Base-by-base conservation (phyloP, 2,329 filamentous ascomycete species). In the Pyricularia sp. region DNA sequence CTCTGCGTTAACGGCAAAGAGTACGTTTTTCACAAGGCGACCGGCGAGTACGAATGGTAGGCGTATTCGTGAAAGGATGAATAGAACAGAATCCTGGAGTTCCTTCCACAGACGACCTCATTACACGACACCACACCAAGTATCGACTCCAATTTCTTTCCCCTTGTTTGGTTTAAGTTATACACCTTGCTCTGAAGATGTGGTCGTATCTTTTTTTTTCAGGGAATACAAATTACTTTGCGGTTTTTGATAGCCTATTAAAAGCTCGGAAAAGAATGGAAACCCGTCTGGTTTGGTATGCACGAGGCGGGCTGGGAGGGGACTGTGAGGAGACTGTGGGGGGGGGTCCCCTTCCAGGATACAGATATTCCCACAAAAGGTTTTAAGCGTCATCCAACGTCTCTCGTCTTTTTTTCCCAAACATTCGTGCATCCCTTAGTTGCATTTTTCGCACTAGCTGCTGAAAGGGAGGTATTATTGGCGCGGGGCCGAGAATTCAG, bases 41-140 rank as follows among this genome's bases (percentile, higher is more conserved):
- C 89, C 60, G 94, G 94, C 72, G 94, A 97, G 78, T 97, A 97
- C 70, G 94, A 99, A 77, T 99, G 94, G 94, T 99, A 84, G 62
- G 26, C 33, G 19, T 28, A 22, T 12, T 57, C 4, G 16, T n/a
- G 19, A n/a, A 49, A 49, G 40, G 19, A 9, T n/a, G 40, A 49
- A 19, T 19, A n/a, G 40, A n/a, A 8, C 40, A 49, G 9, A 3
- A 49, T 49, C 19, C 12, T 49, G 3, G 40, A 49, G 19, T 49
- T 19, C 3, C 16, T 49, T n/a, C 40, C 5, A 49, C 40, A 8
- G 40, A 5, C 40, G 40, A 19, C 40, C 2, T 49, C 16, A 19
- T 49, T 49, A 5, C 16, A 2, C 40, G 16, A 49, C 8, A n/a
- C 40, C 40, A n/a, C 8, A 49, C 40, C 19, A 4, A 49, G 3